Evolutionary conservation across 306 rosid genomes (phyloP), one percentile per base, ranked within the genome.

Genomic region (Cicer judaicum): DNA sequence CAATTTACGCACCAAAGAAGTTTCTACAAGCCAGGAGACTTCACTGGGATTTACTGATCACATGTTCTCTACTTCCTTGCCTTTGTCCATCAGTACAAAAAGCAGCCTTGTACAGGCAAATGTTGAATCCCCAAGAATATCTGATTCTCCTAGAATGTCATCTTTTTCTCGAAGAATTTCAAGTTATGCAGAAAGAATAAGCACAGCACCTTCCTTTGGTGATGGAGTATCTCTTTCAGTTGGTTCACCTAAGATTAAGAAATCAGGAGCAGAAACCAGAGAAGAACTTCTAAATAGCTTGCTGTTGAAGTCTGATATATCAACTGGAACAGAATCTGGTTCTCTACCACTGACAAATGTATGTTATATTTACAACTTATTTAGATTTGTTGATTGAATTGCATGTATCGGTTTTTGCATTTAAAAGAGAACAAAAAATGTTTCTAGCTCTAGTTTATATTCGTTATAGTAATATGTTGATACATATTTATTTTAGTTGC

Each of bases 161-260:
- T 49, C 93, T 76, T 81, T 87, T 68, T 81, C 88, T 74, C 87
- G 96, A 60, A 88, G 91, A 84, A 86, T 86, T 84, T 91, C 99
- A 73, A 88, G 97, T 40, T 92, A 95, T 16, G 97, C 96, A 0
- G 98, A 95, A 84, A 95, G 99, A 86, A 88, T 92, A 78, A 89
- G 98, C 83, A 83, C 96, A 66, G 75, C 95, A 16, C 83, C 96
- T 70, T 72, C 95, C 71, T 87, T 90, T 55, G 74, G 78, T 12
- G 96, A 89, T 60, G 89, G 96, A 52, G 81, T 85, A 47, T 83
- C 93, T 18, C 88, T 81, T 44, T 77, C 91, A 50, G 86, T 43
- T 56, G 93, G 93, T 43, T 95, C 98, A 14, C 99, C 97, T 8
- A 95, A 92, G 89, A 76, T 88, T 74, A 95, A 95, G 89, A 95